Percentiles rank a stretch among this genome's conserved stretches.
Conservation (phyloP, 257 asterid genomes). For the Lantana camara region DNA sequence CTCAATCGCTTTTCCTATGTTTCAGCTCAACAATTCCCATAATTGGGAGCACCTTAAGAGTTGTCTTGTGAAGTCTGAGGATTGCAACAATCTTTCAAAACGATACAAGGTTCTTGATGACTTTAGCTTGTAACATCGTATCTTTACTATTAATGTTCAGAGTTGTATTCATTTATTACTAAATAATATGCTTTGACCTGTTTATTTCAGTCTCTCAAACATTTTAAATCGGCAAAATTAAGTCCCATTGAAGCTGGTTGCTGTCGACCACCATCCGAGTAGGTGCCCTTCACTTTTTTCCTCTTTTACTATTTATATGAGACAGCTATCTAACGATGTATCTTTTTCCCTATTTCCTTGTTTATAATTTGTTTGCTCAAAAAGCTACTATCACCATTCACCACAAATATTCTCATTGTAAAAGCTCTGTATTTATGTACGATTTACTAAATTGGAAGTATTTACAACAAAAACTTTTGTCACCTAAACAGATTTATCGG, state of each 20-base stretch:
- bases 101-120: constrained; percentile 59
- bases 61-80: constrained; percentile 81
- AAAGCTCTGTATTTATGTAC: no score
- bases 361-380: no score
- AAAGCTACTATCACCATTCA: no score
- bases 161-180: not conserved
- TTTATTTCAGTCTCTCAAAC: constrained; percentile 57
- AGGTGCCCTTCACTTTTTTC: constrained; percentile 28
- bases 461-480: no score
- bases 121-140: constrained; percentile 8
- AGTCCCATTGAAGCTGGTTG: constrained; percentile 95
- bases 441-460: no score
- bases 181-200: constrained; percentile 21
- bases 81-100: constrained; percentile 69
- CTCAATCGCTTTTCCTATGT: constrained; percentile 11
- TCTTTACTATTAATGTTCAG: not conserved
- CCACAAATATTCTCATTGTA: no score
- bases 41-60: constrained; percentile 81
- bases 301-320: not conserved
- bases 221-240: constrained; percentile 63
- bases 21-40: constrained; percentile 77
- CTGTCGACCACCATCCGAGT: constrained; percentile 96
- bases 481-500: no score
- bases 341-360: no score
- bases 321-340: not conserved